Base-by-base conservation (phyloP, 2,329 filamentous ascomycete genomes). In the Colletotrichum noveboracense region DNA sequence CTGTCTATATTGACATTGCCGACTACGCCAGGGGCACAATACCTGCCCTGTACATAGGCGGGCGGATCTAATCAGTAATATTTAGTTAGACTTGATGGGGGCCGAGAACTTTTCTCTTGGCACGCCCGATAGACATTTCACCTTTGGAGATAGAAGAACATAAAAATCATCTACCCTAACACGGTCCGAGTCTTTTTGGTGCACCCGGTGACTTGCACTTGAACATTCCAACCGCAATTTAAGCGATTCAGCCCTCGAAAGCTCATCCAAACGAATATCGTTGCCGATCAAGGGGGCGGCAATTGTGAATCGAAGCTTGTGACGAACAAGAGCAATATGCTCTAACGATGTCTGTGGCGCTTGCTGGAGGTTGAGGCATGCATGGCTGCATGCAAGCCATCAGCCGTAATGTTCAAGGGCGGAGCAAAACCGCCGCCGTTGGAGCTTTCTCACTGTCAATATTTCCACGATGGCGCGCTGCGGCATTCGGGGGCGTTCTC, bases 111-210 rank as follows among this genome's bases (percentile, higher is more conserved):
- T 32, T 21, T 52, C 43, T 52, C 43, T 21, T 52, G 43, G 43
- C 43, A 24, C 9, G 16, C 30, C 30, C 28, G 18, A 62, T 62
- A 62, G 58, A 64, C 61, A 43, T 38, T 43, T 64, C 32, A 21
- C 52, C 6, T 32, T 72, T 72, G 72, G 73, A 75, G 55, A 65
- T 43, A 64, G 70, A 34, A 32, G 71, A 55, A 72, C 34, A 64
- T 64, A 38, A 43, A 34, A 34, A 52, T 24, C 62, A 13, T 21
- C 10, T 66, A 28, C 55, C 26, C 24, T 28, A 7, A 30, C n/a
- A 26, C 32, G 36, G 61, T 24, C 21, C 36, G 7, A 43, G 13
- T 6, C 12, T 43, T 64, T 26, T 38, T 64, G n/a, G 34, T 32
- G 18, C 32, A 34, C 14, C 34, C n/a, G 48, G 28, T 24, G 38